phyloP scores from a whole-genome alignment of 108 stramenopile species.

The Nannochloropsis gaditana region DNA sequence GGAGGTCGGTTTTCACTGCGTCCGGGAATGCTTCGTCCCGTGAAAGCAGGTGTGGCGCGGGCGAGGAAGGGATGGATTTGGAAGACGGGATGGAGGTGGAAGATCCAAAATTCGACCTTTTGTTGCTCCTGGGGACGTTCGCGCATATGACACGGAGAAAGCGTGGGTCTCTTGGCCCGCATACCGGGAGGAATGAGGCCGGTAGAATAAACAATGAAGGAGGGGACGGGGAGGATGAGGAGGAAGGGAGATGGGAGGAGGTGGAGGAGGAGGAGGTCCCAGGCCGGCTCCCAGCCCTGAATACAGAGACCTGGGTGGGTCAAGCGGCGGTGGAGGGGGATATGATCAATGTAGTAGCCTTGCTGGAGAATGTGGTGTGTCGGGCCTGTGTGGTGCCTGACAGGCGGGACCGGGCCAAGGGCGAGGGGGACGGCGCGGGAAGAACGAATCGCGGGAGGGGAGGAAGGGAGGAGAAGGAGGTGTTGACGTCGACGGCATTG shows the following conservation, averaged over 20 bases:
- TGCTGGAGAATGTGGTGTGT: neutral
- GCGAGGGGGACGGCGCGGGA: neutral
- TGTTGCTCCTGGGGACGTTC: slow-evolving; percentile 1
- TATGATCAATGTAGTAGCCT: neutral
- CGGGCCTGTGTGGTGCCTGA: neutral
- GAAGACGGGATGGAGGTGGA: neutral
- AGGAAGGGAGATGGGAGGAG: neutral
- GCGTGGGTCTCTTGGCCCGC: neutral
- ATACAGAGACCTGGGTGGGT: neutral
- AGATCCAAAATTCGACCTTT: neutral
- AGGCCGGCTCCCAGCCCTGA: neutral
- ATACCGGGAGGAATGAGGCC: neutral
- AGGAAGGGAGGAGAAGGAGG: neutral
- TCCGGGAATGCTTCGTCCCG: neutral
- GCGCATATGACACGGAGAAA: neutral
- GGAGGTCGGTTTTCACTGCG: neutral
- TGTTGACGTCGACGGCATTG: slow-evolving; percentile 5
- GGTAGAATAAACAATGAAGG: neutral
- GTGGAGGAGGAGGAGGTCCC: neutral
- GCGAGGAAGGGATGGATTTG: neutral
- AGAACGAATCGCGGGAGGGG: neutral
- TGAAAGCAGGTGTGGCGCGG: neutral
- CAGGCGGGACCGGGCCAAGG: neutral
- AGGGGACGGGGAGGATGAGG: neutral
- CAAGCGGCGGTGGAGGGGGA: neutral